These are phyloP conservation scores for Lagenidium giganteum DNA, from an alignment of 352 stramenopile species.

Conservation along the genomic window DNA sequence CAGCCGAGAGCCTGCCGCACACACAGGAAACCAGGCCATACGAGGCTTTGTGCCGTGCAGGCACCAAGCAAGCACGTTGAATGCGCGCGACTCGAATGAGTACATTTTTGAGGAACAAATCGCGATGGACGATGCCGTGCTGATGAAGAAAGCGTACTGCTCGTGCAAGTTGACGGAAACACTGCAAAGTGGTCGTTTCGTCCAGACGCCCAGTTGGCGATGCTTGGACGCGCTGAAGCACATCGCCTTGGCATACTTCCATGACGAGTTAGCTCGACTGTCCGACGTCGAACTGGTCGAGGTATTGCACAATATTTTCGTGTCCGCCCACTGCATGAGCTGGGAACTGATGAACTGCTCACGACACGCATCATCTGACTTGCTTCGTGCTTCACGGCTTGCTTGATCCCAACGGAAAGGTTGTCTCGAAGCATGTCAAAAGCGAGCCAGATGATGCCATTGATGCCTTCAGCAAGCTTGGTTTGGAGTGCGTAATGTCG, in stretches of 20 bases:
- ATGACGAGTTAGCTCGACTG: constrained; percentile 38
- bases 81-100: constrained; percentile 51
- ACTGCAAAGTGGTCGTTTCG: constrained; percentile 9
- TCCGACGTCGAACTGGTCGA: constrained; percentile 24
- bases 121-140: constrained; percentile 34
- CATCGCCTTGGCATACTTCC: constrained; percentile 34
- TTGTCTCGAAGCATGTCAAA: constrained; percentile 18
- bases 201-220: constrained; percentile 15
- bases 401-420: constrained; percentile 35
- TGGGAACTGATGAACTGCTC: constrained; percentile 17
- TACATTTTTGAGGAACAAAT: constrained; percentile 56
- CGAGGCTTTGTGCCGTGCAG: no score
- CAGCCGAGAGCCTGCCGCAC: no score
- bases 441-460: constrained; percentile 28
- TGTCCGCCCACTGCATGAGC: constrained; percentile 23
- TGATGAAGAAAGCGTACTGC: constrained; percentile 40
- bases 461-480: constrained; percentile 31
- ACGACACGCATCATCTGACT: constrained; percentile 31
- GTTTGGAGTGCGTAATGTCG: no score
- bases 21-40: no score
- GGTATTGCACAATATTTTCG: constrained; percentile 28
- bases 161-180: constrained; percentile 20
- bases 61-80: no score
- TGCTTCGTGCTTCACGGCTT: constrained; percentile 20
- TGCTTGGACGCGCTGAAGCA: constrained; percentile 23